Conservation (phyloP, 192 early-diverging fungal species). For the Phlyctochytrium bullatum region DNA sequence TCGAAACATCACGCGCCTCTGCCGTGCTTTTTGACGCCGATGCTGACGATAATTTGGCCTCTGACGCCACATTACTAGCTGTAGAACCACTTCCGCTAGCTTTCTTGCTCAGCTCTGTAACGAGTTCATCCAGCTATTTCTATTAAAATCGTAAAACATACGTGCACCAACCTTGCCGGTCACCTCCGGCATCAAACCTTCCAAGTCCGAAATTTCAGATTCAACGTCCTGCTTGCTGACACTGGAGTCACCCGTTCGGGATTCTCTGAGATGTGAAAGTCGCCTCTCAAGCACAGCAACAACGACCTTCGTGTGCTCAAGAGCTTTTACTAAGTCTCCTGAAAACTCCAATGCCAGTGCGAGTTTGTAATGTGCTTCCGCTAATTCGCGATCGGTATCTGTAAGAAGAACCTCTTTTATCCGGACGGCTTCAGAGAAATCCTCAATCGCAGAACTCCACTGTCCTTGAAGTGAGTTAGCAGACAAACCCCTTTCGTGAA, state of each 20-base stretch:
- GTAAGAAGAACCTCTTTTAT: slow-evolving; percentile 51
- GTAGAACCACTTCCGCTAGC: too few species aligned
- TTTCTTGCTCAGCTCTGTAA: too few species aligned
- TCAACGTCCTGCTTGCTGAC: slow-evolving; percentile 49
- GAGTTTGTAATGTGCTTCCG: slow-evolving; percentile 72
- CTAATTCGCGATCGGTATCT: slow-evolving; percentile 57
- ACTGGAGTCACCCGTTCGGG: slow-evolving; percentile 32
- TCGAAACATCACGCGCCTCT: too few species aligned
- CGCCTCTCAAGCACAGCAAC: slow-evolving; percentile 52
- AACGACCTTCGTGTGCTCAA: slow-evolving; percentile 57
- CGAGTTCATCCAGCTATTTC: too few species aligned
- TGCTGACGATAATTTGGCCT: too few species aligned
- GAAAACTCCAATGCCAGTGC: slow-evolving; percentile 66
- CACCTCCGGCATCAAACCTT: slow-evolving; percentile 63
- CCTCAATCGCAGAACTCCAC: slow-evolving; percentile 65
- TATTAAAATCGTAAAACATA: too few species aligned
- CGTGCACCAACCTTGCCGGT: too few species aligned
- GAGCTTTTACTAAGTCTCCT: slow-evolving; percentile 42
- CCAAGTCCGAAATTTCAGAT: slow-evolving; percentile 57
- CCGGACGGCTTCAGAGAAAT: slow-evolving; percentile 53
- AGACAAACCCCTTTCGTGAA: background rate
- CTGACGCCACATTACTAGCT: too few species aligned
- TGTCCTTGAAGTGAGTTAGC: slow-evolving; percentile 45
- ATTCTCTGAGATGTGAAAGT: slow-evolving; percentile 39
- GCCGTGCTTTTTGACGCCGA: too few species aligned